phyloP scores from a whole-genome alignment of 192 early-diverging fungal genomes.

The Spizellomyces punctatus region DNA sequence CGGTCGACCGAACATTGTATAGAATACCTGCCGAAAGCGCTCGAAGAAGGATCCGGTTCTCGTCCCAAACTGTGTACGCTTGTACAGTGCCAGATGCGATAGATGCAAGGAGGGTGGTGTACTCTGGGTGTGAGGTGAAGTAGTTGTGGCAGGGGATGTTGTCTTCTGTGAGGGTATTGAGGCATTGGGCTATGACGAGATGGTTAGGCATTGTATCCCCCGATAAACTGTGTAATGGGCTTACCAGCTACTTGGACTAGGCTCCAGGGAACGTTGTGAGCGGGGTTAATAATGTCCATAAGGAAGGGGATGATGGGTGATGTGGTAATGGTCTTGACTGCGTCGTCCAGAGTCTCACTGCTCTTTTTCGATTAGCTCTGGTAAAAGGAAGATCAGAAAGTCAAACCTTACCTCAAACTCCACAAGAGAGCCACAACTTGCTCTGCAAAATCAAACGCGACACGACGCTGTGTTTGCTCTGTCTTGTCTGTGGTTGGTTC shows the following conservation, averaged over 20 bases:
- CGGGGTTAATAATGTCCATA: slow-evolving; percentile 29
- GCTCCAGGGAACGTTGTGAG: slow-evolving; percentile 15
- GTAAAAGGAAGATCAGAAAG: slow-evolving; percentile 7
- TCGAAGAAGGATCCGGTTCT: slow-evolving; percentile 66
- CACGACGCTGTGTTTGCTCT: slow-evolving; percentile 42
- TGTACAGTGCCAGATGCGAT: slow-evolving; percentile 21
- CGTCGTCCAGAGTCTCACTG: slow-evolving; percentile 72
- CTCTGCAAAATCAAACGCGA: slow-evolving; percentile 35
- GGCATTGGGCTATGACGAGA: slow-evolving; percentile 62
- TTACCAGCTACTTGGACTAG: slow-evolving; percentile 20
- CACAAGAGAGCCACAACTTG: slow-evolving; percentile 45
- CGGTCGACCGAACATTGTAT: slow-evolving; percentile 41
- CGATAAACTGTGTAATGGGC: neutral
- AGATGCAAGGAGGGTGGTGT: slow-evolving; percentile 20
- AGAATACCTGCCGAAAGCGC: slow-evolving; percentile 69
- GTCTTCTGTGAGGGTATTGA: slow-evolving; percentile 83
- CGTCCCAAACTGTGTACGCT: slow-evolving; percentile 35
- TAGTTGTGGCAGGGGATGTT: slow-evolving; percentile 39
- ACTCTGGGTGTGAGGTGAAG: slow-evolving; percentile 31
- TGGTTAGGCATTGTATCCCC: neutral
- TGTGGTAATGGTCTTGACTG: slow-evolving; percentile 70
- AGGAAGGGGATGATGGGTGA: slow-evolving; percentile 72
- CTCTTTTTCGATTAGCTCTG: slow-evolving; percentile 35
- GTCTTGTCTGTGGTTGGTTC: slow-evolving; percentile 34
- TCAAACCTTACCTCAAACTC: slow-evolving; percentile 46